Base-by-base conservation (phyloP, 176 grass and related monocot genomes). In the Alloteropsis semialata region DNA sequence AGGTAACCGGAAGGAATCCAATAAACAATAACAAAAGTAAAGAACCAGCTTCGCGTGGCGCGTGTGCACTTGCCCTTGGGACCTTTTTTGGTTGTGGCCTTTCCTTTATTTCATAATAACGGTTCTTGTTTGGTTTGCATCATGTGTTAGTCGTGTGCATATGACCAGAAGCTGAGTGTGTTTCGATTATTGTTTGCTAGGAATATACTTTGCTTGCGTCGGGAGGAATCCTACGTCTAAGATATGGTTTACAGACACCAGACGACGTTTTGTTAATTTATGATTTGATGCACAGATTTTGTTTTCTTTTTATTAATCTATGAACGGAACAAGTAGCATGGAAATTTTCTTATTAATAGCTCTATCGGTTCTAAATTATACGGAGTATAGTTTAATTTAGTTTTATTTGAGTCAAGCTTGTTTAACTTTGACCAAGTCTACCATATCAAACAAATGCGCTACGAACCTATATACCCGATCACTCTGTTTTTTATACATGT, bases 131-230 rank as follows among this genome's bases (percentile, higher is more conserved):
- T 9, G 49, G 30, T 46, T 15, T 28, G 45, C 73, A 76, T 89
- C 74, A 81, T 89, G 88, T 89, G 71, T 85, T 82, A 64, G 8
- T 71, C 64, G n/a, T 89, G 44, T 17, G 87, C 34, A 29, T 10
- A 3, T 10, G 4, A 16, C 2, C 34, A 16, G 71, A 77, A 72
- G 54, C 77, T 62, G 29, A 54, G 24, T 8, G 12, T 27, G 24
- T 10, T 8, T n/a, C 55, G 55, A 58, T 8, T 32, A 54, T 36
- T 75, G 32, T 28, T 39, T 38, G 5, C 14, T 7, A 11, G 38
- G n/a, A 16, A 66, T 55, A n/a, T 72, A 0, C 32, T 89, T 76
- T 70, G 53, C 61, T 80, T 84, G 61, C 69, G n/a, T 19, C 15
- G 5, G 9, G 50, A 49, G 17, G 66, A 75, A 55, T 80, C 49